Percentiles rank a stretch among this genome's conserved stretches.
phyloP scores from a whole-genome alignment of 2,329 filamentous ascomycete species.

The Thielaviopsis ethacetica region DNA sequence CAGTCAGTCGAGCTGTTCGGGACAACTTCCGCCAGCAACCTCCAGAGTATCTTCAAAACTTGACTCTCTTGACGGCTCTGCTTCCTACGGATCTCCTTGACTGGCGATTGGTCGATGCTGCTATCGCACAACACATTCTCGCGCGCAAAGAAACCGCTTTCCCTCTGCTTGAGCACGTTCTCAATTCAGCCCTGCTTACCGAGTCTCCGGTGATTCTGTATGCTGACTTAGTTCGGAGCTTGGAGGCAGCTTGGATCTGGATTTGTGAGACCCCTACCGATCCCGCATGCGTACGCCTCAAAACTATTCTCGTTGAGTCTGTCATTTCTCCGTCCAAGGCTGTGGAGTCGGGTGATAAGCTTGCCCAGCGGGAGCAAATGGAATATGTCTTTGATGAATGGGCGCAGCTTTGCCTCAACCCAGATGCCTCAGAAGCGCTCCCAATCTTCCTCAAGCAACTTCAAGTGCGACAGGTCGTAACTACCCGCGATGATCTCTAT shows the following conservation, averaged over 20 bases:
- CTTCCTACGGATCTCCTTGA: slow-evolving; percentile 45
- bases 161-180: slow-evolving; percentile 62
- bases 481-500: slow-evolving; percentile 58
- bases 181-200: slow-evolving; percentile 64
- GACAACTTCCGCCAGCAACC: slow-evolving; percentile 40
- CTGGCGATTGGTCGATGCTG: slow-evolving; percentile 49
- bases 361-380: slow-evolving; percentile 58
- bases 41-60: slow-evolving; percentile 36
- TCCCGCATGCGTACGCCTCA: slow-evolving; percentile 50
- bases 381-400: slow-evolving; percentile 96
- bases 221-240: slow-evolving; percentile 69
- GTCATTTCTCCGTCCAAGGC: not conserved
- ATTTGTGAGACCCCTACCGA: slow-evolving; percentile 55
- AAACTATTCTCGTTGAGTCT: slow-evolving; percentile 36
- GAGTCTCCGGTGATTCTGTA: slow-evolving; percentile 64
- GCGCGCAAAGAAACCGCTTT: slow-evolving; percentile 56
- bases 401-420: slow-evolving; percentile 65
- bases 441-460: slow-evolving; percentile 72
- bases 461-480: slow-evolving; percentile 56
- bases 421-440: slow-evolving; percentile 57
- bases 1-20: slow-evolving; percentile 37
- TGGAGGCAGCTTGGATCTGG: slow-evolving; percentile 71
- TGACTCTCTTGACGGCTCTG: slow-evolving; percentile 40
- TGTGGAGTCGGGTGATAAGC: not conserved
- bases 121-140: slow-evolving; percentile 56